phyloP scores from a whole-genome alignment of 257 asterid genomes.

The Ligustrum vulgare region DNA sequence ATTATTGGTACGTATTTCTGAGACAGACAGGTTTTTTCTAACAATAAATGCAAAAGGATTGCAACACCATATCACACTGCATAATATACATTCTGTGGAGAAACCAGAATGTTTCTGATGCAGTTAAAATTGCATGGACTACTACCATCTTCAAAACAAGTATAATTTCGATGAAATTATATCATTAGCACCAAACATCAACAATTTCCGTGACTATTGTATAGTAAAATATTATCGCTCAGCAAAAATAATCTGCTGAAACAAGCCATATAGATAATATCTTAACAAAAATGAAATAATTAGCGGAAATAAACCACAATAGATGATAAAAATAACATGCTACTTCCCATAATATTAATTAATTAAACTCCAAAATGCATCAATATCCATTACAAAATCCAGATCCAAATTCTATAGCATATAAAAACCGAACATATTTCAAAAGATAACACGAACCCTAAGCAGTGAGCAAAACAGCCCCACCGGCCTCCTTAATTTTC shows the following conservation, averaged over 20 bases:
- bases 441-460: not conserved
- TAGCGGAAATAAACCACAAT: not conserved
- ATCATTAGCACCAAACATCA: not conserved
- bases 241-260: no score
- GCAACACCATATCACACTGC: not conserved
- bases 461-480: slow-evolving; percentile 33
- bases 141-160: no score
- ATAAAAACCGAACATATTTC: not conserved
- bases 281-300: not conserved
- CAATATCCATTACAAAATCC: slow-evolving; percentile 4
- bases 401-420: not conserved
- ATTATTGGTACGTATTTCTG: no score
- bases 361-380: not conserved
- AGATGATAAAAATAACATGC: not conserved
- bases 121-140: not conserved
- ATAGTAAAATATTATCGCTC: not conserved
- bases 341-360: not conserved
- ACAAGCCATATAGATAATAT: not conserved
- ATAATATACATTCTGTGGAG: not conserved
- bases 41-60: not conserved
- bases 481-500: slow-evolving; percentile 36
- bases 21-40: no score
- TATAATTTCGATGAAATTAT: not conserved
- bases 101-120: no score
- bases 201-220: not conserved